Base-by-base conservation (phyloP, 2,329 filamentous ascomycete species). In the Fusarium anthophilum region DNA sequence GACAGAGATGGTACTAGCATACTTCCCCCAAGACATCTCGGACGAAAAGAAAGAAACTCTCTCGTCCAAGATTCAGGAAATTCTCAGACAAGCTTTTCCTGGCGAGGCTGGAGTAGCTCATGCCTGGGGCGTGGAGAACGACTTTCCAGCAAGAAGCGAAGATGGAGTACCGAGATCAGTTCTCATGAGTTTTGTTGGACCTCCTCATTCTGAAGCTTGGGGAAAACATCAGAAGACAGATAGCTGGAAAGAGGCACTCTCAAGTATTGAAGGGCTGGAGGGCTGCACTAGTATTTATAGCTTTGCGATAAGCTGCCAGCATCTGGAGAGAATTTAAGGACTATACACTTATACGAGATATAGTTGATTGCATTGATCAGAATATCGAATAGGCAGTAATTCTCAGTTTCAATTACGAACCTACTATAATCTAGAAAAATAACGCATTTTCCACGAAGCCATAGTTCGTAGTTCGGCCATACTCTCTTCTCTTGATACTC, bases 161-260 rank as follows among this genome's bases (percentile, higher is more conserved):
- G 18, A 63, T 5, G 60, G 63, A 3, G 14, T 35, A 2, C 26
- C 12, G 1, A 58, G 70, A 32, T 24, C 35, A 13, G 35, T 64
- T 39, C 45, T 73, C 0, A 56, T 73, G 51, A 35, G 50, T 3
- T 64, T 73, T 24, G 17, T 66, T 38, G 70, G 69, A 5, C 41
- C 44, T 37, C 8, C 53, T 8, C n/a, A 20, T 17, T 5, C 15
- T 26, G 24, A 53, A 8, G 13, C 41, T 5, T 24, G 22, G 24
- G 15, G 20, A 3, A 2, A 22, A 5, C 2, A 41, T 39, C 22
- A 0, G 2, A 3, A 28, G 5, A 37, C 22, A 3, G 37, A 30
- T 26, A 3, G 4, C 5, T 55, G 66, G 18, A 24, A 41, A 17
- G 44, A 62, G 4, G 6, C 20, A 7, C 7, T 70, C 2, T 22